A percentile compares a stretch with the other conserved stretches of the same genome.
phyloP scores from a whole-genome alignment of 1,139 yeast genomes.

The Blastobotrys petasosporus region DNA sequence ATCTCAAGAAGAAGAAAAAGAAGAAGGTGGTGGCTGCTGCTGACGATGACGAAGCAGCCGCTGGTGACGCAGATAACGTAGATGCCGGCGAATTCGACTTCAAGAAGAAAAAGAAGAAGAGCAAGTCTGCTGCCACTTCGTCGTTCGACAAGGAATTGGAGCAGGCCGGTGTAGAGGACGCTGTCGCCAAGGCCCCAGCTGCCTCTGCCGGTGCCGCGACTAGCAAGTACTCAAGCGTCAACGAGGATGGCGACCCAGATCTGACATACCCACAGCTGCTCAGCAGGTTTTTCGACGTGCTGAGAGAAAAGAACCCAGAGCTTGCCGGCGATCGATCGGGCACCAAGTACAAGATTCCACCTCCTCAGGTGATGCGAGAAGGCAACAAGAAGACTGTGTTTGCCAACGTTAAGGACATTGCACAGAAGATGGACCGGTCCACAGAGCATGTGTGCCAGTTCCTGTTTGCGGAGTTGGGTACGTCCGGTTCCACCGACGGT shows the following conservation, averaged over 20 bases:
- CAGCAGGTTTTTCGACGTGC: conserved; percentile 74
- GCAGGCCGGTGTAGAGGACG: conserved; percentile 70
- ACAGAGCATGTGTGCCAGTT: conserved; percentile 97
- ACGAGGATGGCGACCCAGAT: conserved; percentile 44
- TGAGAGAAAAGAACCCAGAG: conserved; percentile 94
- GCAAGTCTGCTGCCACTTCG: conserved; percentile 56
- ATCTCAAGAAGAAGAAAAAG: conserved; percentile 46
- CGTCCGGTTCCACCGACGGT: conserved; percentile 98
- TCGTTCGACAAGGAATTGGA: conserved; percentile 89
- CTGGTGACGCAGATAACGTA: conserved; percentile 41
- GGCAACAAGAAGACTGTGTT: conserved; percentile 95
- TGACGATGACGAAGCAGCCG: conserved; percentile 40
- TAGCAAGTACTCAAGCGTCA: conserved; percentile 22
- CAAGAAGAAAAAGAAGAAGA: conserved; percentile 72
- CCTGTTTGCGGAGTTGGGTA: conserved; percentile 97
- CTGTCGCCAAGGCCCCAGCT: conserved; percentile 33
- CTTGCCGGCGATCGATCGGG: conserved; percentile 95
- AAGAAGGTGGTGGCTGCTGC: conserved; percentile 39
- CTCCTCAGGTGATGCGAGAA: conserved; percentile 95
- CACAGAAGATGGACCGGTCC: conserved; percentile 90
- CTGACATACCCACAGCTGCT: conserved; percentile 73
- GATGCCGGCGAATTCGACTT: conserved; percentile 65
- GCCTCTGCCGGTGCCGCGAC: conserved; percentile 9
- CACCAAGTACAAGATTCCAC: conserved; percentile 92
- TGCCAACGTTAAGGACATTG: conserved; percentile 91